These are phyloP conservation scores for Polytolypa hystricis DNA, from an alignment of 2,329 filamentous ascomycete species.

Conservation along the genomic window DNA sequence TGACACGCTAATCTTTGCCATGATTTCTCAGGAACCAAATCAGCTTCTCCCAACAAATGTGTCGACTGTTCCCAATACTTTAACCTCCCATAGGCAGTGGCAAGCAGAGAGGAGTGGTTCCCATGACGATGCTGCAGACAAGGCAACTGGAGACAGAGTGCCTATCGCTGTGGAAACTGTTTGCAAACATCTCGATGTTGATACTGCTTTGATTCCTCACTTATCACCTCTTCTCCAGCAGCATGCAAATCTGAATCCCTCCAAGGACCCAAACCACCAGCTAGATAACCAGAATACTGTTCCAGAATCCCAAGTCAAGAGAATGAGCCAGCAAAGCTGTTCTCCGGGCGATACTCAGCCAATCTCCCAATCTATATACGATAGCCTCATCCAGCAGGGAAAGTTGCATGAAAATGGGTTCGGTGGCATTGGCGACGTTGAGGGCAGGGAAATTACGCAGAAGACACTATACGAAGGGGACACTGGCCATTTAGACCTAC, in stretches of 20 bases:
- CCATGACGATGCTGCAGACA: too few species aligned
- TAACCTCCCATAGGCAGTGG: background rate
- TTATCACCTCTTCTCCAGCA: too few species aligned
- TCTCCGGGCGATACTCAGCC: conserved; percentile 33
- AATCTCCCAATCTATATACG: conserved; percentile 34
- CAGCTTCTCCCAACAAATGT: conserved; percentile 1
- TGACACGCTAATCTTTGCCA: conserved; percentile 4
- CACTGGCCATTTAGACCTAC: conserved; percentile 32
- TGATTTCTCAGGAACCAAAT: conserved; percentile 3
- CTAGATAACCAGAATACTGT: conserved; percentile 13
- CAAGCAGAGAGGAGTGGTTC: background rate
- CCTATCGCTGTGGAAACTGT: background rate
- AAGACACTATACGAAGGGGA: conserved; percentile 31
- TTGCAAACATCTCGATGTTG: background rate
- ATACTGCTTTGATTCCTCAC: background rate
- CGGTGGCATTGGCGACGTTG: too few species aligned
- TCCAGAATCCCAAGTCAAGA: conserved; percentile 15
- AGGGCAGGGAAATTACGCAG: conserved; percentile 24
- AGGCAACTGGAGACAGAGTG: too few species aligned
- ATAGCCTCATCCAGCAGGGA: conserved; percentile 22
- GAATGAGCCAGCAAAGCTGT: conserved; percentile 26
- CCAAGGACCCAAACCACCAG: conserved; percentile 8
- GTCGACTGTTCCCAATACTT: background rate
- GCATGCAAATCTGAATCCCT: background rate
- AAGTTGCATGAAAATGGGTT: conserved; percentile 7